These are phyloP conservation scores for Myxozyma geophila DNA, from an alignment of 805 yeast genomes.

Conservation along the genomic window DNA sequence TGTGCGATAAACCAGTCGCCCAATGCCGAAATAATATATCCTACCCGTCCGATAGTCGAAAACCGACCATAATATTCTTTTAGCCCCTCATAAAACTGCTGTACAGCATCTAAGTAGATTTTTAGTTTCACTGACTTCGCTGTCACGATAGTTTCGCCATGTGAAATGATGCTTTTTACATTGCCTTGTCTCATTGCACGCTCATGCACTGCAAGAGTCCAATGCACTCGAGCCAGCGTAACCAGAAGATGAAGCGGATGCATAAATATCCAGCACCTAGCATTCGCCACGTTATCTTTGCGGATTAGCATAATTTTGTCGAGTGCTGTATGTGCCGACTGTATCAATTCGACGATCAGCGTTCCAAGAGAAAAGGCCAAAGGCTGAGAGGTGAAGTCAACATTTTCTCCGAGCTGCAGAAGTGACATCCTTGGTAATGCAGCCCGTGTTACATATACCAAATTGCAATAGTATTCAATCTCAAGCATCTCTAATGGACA, in stretches of 20 bases:
- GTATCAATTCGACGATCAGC: neutral
- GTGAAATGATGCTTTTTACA: neutral
- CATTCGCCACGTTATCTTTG: neutral
- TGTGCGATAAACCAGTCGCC: neutral
- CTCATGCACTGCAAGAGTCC: slow-evolving; percentile 2
- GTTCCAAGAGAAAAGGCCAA: slow-evolving; percentile 9
- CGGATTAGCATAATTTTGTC: slow-evolving; percentile 5
- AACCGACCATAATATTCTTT: neutral
- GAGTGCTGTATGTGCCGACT: slow-evolving; percentile 11
- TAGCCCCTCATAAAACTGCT: neutral
- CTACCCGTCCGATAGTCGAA: slow-evolving; percentile 6
- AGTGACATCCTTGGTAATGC: slow-evolving; percentile 15
- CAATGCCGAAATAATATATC: neutral
- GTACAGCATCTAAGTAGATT: neutral
- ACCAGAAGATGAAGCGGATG: slow-evolving; percentile 3
- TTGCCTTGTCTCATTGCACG: neutral
- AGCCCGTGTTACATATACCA: slow-evolving; percentile 12
- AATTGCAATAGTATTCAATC: slow-evolving; percentile 8
- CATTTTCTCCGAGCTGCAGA: neutral
- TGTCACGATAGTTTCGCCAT: neutral
- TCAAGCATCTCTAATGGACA: slow-evolving; percentile 5
- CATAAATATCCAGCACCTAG: slow-evolving; percentile 12
- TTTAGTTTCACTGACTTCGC: neutral
- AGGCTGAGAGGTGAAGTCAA: neutral
- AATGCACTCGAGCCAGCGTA: slow-evolving; percentile 8